Conservation (phyloP, 176 grass and related monocot species). For the Puccinellia tenuiflora region DNA sequence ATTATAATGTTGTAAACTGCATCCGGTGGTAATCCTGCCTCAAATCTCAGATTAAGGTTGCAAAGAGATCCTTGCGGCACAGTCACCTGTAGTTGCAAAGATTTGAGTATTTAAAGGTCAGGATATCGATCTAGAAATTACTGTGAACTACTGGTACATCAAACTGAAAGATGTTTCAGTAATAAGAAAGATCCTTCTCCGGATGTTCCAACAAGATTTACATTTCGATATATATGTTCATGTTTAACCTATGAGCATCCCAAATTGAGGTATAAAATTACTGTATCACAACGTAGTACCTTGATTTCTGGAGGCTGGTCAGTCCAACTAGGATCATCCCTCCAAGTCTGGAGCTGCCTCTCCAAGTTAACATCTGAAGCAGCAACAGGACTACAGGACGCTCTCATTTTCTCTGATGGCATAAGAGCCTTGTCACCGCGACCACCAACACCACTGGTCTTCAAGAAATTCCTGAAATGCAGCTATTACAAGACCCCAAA, state of each 20-base stretch:
- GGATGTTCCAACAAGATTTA: not conserved
- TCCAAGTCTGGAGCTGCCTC: constrained; percentile 73
- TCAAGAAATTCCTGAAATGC: constrained; percentile 50
- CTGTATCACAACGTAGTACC: constrained; percentile 7
- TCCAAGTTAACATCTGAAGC: constrained; percentile 50
- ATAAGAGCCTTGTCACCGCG: not conserved
- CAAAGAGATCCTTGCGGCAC: constrained; percentile 89
- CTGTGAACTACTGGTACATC: not conserved
- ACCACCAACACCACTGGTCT: constrained; percentile 15
- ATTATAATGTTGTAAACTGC: constrained; percentile 91
- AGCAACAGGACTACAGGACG: not conserved
- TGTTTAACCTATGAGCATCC: not conserved
- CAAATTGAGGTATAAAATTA: not conserved
- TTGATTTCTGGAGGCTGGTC: constrained; percentile 71
- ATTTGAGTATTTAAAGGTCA: not conserved
- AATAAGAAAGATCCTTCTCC: not conserved
- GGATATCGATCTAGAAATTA: not conserved
- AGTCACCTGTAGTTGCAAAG: constrained; percentile 62
- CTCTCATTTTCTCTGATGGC: constrained; percentile 5
- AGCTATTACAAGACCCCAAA: constrained; percentile 30
- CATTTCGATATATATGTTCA: not conserved
- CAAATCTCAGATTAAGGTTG: constrained; percentile 73
- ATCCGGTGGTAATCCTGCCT: constrained; percentile 75
- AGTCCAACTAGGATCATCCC: constrained; percentile 57
- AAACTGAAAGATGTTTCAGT: not conserved